Percentiles rank a stretch among this genome's conserved stretches.
Evolutionary conservation across 2,329 filamentous ascomycete species (phyloP).

Genomic region (Proliferodiscus dingleyae): DNA sequence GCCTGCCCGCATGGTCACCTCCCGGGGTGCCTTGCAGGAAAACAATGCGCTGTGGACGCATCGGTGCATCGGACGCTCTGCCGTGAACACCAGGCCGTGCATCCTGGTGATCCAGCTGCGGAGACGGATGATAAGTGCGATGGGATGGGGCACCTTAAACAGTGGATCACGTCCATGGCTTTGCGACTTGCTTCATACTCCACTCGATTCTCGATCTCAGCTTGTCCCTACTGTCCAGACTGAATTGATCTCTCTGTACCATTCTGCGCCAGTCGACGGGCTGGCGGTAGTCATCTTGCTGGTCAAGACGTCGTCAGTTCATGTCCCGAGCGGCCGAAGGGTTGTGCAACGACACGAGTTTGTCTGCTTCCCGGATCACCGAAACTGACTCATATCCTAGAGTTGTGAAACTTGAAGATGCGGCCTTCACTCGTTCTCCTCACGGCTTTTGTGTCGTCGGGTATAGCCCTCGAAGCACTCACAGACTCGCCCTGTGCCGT

Average conservation of each 20-base stretch:
- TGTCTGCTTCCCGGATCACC: neutral
- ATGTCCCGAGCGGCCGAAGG: neutral
- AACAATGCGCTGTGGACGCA: neutral
- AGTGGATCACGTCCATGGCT: neutral
- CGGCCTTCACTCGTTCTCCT: constrained; percentile 22
- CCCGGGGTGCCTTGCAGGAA: constrained; percentile 20
- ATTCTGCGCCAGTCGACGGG: no score
- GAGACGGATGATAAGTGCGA: no score
- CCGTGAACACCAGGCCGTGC: constrained; percentile 2
- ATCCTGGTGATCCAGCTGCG: neutral
- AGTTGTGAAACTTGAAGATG: constrained; percentile 17
- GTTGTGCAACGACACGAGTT: neutral
- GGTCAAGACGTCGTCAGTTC: neutral
- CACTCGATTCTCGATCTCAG: no score
- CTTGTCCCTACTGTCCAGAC: no score
- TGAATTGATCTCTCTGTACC: no score
- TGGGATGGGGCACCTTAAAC: constrained; percentile 2
- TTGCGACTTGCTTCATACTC: no score
- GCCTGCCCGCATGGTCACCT: constrained; percentile 7
- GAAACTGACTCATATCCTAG: neutral
- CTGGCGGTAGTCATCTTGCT: neutral
- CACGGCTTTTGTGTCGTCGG: constrained; percentile 15
- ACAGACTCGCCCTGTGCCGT: constrained; percentile 25
- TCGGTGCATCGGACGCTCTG: constrained; percentile 6
- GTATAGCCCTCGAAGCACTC: constrained; percentile 20